phyloP scores from a whole-genome alignment of 1,284 basidiomycete genomes.

The Stygiomarasmius scandens region DNA sequence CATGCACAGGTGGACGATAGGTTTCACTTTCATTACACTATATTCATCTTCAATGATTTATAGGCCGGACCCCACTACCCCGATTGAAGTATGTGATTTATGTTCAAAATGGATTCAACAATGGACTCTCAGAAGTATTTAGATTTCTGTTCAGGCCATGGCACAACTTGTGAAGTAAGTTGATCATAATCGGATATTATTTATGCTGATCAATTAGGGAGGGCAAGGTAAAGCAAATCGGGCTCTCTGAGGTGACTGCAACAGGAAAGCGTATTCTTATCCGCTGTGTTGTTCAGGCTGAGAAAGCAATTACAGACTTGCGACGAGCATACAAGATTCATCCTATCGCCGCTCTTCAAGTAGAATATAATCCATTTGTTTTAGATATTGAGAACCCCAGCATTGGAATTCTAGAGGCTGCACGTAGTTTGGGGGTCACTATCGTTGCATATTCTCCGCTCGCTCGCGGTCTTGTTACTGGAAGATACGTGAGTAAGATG shows the following conservation, averaged over 20 bases:
- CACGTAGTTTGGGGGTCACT: conserved; percentile 53
- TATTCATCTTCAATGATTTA: background rate
- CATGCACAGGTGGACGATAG: conserved; percentile 21
- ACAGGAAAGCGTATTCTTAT: too few relatives aligned
- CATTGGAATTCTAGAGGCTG: conserved; percentile 49
- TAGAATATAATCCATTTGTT: conserved; percentile 67
- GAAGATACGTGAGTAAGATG: conserved; percentile 39
- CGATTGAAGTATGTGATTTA: conserved; percentile 31
- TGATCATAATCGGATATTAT: background rate
- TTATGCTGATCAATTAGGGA: conserved; percentile 32
- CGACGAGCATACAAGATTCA: conserved; percentile 65
- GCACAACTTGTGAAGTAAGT: conserved; percentile 34
- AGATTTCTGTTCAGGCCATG: conserved; percentile 30
- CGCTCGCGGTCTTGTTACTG: conserved; percentile 65
- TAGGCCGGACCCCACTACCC: conserved; percentile 21
- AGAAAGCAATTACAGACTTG: too few relatives aligned
- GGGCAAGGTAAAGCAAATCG: conserved; percentile 65
- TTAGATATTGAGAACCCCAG: conserved; percentile 53
- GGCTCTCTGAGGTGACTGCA: conserved; percentile 63
- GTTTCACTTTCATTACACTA: background rate
- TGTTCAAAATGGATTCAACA: background rate
- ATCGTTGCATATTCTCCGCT: conserved; percentile 66
- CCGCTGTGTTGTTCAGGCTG: too few relatives aligned
- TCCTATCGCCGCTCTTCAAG: conserved; percentile 63
- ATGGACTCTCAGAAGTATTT: background rate